Conservation (phyloP, 164 flowering plant species). For the Buxus sempervirens region DNA sequence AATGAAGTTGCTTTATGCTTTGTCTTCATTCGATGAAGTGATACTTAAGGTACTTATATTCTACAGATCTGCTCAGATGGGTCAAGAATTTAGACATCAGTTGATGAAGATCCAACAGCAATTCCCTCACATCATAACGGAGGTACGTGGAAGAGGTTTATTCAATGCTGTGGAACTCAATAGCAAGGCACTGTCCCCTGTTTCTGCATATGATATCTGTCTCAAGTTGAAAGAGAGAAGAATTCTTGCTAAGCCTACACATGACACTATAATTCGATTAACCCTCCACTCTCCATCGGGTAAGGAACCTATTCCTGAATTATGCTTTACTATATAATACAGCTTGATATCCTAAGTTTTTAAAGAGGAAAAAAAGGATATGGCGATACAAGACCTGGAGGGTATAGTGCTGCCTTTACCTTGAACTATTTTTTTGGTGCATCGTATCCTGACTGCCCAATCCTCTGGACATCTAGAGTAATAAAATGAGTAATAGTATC, state of each 20-base stretch:
- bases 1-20: neutral
- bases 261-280: constrained; percentile 73
- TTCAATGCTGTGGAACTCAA: constrained; percentile 92
- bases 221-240: constrained; percentile 89
- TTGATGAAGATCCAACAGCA: constrained; percentile 54
- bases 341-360: neutral
- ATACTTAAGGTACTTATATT: neutral
- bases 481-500: too few relatives aligned
- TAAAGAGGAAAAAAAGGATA: neutral
- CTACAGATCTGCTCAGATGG: constrained; percentile 74
- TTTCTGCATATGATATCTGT: constrained; percentile 86
- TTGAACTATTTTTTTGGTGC: neutral
- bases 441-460: neutral
- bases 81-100: constrained; percentile 62
- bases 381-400: neutral
- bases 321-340: neutral
- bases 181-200: constrained; percentile 49
- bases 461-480: neutral
- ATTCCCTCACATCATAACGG: constrained; percentile 67
- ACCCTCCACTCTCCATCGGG: constrained; percentile 96
- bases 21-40: too few relatives aligned
- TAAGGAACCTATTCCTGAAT: constrained; percentile 17
- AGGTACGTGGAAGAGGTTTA: constrained; percentile 90
- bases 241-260: constrained; percentile 96
- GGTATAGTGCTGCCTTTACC: neutral